Conservation (phyloP, 441 rosid species). For the Pelargonium cotyledonis region DNA sequence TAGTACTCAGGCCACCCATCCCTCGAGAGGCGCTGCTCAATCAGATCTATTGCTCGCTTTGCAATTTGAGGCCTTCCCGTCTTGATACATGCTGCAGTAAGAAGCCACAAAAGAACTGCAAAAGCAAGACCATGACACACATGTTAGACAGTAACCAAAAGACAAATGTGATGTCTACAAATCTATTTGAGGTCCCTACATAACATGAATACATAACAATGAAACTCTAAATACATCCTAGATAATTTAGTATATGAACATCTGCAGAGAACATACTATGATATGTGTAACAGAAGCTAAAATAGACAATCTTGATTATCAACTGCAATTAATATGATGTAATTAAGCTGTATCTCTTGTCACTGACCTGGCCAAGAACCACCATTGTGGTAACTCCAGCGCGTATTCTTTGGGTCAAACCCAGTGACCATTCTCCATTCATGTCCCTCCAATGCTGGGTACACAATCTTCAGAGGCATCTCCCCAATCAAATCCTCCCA, state of each 20-base stretch:
- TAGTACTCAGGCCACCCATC: slow-evolving; percentile 91
- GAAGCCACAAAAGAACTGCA: slow-evolving; percentile 83
- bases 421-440: slow-evolving; percentile 84
- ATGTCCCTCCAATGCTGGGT: slow-evolving; percentile 82
- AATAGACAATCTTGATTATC: too few species aligned
- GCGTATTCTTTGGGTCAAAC: slow-evolving; percentile 82
- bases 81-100: slow-evolving; percentile 80
- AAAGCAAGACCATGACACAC: slow-evolving; percentile 1
- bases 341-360: slow-evolving; percentile 1
- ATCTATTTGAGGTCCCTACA: background rate
- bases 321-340: background rate
- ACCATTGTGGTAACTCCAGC: slow-evolving; percentile 96
- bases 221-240: too few species aligned
- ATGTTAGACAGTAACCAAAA: slow-evolving; percentile 26
- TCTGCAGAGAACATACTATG: too few species aligned
- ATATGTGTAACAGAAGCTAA: too few species aligned
- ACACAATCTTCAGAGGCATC: slow-evolving; percentile 87
- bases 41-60: slow-evolving; percentile 63
- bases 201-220: too few species aligned
- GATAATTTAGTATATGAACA: too few species aligned
- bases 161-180: slow-evolving; percentile 30
- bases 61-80: slow-evolving; percentile 89
- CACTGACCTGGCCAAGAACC: slow-evolving; percentile 92
- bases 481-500: slow-evolving; percentile 94
- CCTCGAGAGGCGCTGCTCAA: slow-evolving; percentile 57